A percentile compares a stretch with the other conserved stretches of the same genome.
Evolutionary conservation across 2,329 filamentous ascomycete species (phyloP).

Genomic region (Zymoseptoria tritici): DNA sequence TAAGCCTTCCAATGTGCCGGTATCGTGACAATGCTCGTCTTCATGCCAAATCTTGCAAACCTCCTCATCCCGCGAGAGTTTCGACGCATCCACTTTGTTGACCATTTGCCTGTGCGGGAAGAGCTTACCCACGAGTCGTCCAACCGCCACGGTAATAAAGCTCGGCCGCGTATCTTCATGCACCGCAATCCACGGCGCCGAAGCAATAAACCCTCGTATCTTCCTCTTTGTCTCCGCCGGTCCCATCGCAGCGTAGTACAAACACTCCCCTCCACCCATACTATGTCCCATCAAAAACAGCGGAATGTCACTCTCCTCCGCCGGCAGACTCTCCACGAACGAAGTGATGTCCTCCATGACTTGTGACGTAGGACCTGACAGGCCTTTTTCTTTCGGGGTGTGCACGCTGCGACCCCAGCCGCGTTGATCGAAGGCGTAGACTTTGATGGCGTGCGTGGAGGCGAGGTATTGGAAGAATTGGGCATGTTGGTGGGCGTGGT

Average conservation of each 20-base stretch:
- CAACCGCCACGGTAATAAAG: conserved; percentile 54
- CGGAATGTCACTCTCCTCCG: conserved; percentile 37
- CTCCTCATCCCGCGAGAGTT: conserved; percentile 60
- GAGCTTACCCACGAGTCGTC: conserved; percentile 59
- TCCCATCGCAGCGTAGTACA: conserved; percentile 50
- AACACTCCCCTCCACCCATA: conserved; percentile 76
- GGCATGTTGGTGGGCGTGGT: conserved; percentile 71
- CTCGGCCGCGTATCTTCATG: conserved; percentile 58
- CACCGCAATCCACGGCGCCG: conserved; percentile 73
- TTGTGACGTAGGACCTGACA: conserved; percentile 63
- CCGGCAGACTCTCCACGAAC: conserved; percentile 46
- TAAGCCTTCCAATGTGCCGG: conserved; percentile 75
- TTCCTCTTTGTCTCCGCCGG: conserved; percentile 47
- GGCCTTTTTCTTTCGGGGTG: conserved; percentile 55
- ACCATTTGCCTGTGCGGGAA: conserved; percentile 61
- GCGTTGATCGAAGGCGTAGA: conserved; percentile 73
- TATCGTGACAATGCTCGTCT: conserved; percentile 71
- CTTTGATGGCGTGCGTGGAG: conserved; percentile 59
- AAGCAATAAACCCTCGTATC: conserved; percentile 66
- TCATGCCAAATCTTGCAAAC: conserved; percentile 54
- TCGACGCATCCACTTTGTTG: conserved; percentile 55
- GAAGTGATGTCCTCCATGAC: conserved; percentile 73
- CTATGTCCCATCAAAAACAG: conserved; percentile 84
- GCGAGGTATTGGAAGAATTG: conserved; percentile 66
- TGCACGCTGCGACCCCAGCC: conserved; percentile 76